Percentiles rank a stretch among this genome's conserved stretches.
Evolutionary conservation across 306 rosid genomes (phyloP).

Genomic region (Rosa rugosa): DNA sequence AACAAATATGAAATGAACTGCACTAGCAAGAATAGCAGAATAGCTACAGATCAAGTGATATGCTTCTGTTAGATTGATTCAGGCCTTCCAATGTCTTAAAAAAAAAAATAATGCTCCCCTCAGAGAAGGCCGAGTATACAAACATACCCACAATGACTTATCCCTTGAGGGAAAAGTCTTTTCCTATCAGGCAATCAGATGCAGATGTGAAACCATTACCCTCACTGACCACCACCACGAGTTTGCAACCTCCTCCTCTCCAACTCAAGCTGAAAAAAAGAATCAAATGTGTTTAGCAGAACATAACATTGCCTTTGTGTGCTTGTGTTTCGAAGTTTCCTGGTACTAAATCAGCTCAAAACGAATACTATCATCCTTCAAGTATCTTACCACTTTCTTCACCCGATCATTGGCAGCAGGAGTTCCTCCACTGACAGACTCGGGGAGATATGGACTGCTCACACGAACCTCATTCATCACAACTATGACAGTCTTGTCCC

Average conservation of each 20-base stretch:
- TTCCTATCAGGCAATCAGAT: conserved; percentile 26
- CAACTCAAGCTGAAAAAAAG: conserved; percentile 58
- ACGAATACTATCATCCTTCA: conserved; percentile 14
- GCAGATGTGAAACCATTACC: conserved; percentile 24
- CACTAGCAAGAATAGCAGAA: conserved; percentile 37
- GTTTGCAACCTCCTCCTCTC: conserved; percentile 87
- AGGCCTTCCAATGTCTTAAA: conserved; percentile 39
- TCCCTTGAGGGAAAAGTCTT: conserved; percentile 21
- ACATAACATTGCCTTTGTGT: no score
- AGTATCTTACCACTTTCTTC: conserved; percentile 84
- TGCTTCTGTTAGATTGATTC: conserved; percentile 30
- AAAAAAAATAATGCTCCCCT: conserved; percentile 31
- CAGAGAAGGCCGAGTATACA: conserved; percentile 31
- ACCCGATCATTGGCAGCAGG: conserved; percentile 97
- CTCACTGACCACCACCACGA: conserved; percentile 60
- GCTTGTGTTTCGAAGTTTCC: neutral
- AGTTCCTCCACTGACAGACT: conserved; percentile 92
- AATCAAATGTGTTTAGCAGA: conserved; percentile 12
- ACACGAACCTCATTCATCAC: conserved; percentile 97
- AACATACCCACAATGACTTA: conserved; percentile 37
- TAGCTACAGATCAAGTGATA: conserved; percentile 20
- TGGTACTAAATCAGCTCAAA: neutral
- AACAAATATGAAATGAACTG: conserved; percentile 42
- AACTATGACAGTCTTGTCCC: conserved; percentile 96
- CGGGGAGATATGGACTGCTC: conserved; percentile 83